Conservation (phyloP, 495 filamentous ascomycete genomes). For the Penicillium diatomitis region DNA sequence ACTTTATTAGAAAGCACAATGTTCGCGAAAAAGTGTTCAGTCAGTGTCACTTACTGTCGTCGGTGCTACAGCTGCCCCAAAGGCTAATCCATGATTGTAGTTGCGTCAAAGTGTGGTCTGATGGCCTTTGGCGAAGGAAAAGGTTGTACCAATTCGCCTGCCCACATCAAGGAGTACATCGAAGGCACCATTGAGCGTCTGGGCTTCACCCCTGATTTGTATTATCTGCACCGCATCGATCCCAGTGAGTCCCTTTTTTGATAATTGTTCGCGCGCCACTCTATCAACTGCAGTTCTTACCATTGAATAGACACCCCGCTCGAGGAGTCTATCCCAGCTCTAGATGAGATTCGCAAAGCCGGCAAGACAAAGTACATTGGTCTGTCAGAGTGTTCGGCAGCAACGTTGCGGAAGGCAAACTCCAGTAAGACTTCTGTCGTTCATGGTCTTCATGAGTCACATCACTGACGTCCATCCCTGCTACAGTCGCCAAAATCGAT, state of each 20-base stretch:
- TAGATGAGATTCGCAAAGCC: conserved; percentile 35
- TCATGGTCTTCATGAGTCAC: neutral
- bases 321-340: conserved; percentile 36
- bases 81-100: conserved; percentile 7
- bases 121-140: conserved; percentile 19
- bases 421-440: conserved; percentile 20
- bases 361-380: conserved; percentile 43
- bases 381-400: conserved; percentile 36
- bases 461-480: conserved; percentile 1
- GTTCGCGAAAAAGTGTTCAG: conserved; percentile 39
- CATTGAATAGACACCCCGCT: conserved; percentile 32
- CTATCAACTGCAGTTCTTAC: neutral
- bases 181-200: conserved; percentile 43
- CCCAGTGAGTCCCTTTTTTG: conserved; percentile 20
- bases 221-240: conserved; percentile 34
- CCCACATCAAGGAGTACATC: conserved; percentile 43
- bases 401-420: conserved; percentile 35
- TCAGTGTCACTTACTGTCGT: conserved; percentile 6
- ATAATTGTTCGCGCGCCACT: too few relatives aligned
- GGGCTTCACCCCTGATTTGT: conserved; percentile 39
- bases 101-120: conserved; percentile 42
- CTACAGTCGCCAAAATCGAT: conserved; percentile 39
- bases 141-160: conserved; percentile 35
- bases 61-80: too few relatives aligned
- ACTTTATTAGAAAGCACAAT: conserved; percentile 45